Percentiles rank a stretch among this genome's conserved stretches.
Conservation (phyloP, 2,329 filamentous ascomycete genomes). For the Ascosphaera apis region DNA sequence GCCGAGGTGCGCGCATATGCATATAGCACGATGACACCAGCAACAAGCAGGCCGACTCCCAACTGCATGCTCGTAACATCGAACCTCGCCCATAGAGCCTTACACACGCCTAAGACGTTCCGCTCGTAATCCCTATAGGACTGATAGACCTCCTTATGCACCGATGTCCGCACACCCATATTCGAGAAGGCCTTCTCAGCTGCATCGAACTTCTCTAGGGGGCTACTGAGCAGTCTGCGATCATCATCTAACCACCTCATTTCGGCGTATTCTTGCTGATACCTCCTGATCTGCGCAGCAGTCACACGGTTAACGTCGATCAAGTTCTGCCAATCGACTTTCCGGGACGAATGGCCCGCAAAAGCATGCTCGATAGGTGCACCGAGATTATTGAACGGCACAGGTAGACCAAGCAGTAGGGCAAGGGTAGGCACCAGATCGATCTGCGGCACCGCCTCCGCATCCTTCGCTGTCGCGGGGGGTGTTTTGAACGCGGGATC, state of each 20-base stretch:
- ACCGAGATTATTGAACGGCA: conserved; percentile 90
- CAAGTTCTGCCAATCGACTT: conserved; percentile 52
- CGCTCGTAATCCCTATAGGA: conserved; percentile 53
- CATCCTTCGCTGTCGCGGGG: conserved; percentile 46
- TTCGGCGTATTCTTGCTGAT: conserved; percentile 61
- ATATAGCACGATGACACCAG: conserved; percentile 44
- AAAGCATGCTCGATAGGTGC: conserved; percentile 89
- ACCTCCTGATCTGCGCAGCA: conserved; percentile 68
- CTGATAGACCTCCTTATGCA: conserved; percentile 23
- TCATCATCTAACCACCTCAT: conserved; percentile 45
- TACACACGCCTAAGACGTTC: conserved; percentile 57
- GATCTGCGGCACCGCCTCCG: conserved; percentile 50
- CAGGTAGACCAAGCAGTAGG: conserved; percentile 67
- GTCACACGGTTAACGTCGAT: conserved; percentile 54
- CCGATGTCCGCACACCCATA: conserved; percentile 4
- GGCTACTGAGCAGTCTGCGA: conserved; percentile 14
- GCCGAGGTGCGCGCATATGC: conserved; percentile 42
- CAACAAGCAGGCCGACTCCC: conserved; percentile 48
- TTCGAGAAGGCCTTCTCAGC: background rate
- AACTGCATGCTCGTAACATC: conserved; percentile 67
- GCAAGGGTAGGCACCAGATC: conserved; percentile 85
- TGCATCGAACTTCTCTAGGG: background rate
- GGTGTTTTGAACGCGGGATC: conserved; percentile 33
- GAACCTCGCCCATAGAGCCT: conserved; percentile 75
- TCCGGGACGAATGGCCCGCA: conserved; percentile 32